phyloP scores from a whole-genome alignment of 805 yeast genomes.

The Yarrowia phangngaensis region DNA sequence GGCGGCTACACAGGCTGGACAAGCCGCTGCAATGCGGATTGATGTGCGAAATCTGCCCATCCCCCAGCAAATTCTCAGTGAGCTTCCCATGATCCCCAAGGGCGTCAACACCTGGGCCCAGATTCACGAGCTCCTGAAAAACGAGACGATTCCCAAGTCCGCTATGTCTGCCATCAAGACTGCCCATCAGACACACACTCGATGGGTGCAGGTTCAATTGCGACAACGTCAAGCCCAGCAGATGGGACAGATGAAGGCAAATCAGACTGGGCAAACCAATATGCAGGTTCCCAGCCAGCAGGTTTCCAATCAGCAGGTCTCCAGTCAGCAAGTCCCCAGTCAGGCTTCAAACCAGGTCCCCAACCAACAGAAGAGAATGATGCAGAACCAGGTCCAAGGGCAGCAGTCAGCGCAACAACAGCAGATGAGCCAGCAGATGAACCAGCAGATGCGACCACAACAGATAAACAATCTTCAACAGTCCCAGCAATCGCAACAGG shows the following conservation, averaged over 20 bases:
- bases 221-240: constrained; percentile 31
- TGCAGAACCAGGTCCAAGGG: too few relatives aligned
- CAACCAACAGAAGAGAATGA: too few relatives aligned
- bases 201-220: constrained; percentile 32
- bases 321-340: too few relatives aligned
- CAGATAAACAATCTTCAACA: too few relatives aligned
- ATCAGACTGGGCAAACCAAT: constrained; percentile 20
- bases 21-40: constrained; percentile 33
- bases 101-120: constrained; percentile 79
- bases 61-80: constrained; percentile 60
- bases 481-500: not conserved
- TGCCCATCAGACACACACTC: constrained; percentile 49
- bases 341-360: too few relatives aligned
- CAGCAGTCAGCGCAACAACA: too few relatives aligned
- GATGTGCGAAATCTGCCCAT: constrained; percentile 61
- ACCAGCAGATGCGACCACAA: too few relatives aligned
- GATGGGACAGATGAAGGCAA: constrained; percentile 6
- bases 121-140: constrained; percentile 59
- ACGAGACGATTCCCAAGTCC: constrained; percentile 55
- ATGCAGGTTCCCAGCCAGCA: not conserved
- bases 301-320: too few relatives aligned
- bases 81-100: constrained; percentile 73
- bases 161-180: constrained; percentile 59
- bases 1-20: constrained; percentile 25
- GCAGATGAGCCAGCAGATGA: too few relatives aligned